These are phyloP conservation scores for Neofusicoccum parvum DNA, from an alignment of 2,329 filamentous ascomycete genomes.

Conservation along the genomic window DNA sequence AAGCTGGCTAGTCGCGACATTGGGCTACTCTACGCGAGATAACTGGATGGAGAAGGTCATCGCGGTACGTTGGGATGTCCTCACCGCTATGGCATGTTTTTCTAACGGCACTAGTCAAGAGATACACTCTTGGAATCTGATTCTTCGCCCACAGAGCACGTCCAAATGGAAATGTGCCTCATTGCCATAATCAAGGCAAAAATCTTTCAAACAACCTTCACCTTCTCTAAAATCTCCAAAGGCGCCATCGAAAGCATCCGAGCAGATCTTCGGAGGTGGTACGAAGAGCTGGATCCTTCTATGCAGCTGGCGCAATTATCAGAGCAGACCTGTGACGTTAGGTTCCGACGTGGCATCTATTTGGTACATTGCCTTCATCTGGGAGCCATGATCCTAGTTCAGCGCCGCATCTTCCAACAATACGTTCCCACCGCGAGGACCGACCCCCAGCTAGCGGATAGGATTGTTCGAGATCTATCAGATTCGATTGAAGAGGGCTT, in stretches of 20 bases:
- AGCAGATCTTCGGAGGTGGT: constrained; percentile 23
- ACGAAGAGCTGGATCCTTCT: constrained; percentile 24
- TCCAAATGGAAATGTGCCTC: constrained; percentile 26
- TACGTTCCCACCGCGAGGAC: not conserved
- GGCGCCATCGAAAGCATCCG: constrained; percentile 22
- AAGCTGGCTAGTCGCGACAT: constrained; percentile 27
- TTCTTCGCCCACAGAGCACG: constrained; percentile 19
- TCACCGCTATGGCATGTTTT: too few relatives aligned
- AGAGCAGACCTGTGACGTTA: not conserved
- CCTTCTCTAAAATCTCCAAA: constrained; percentile 7
- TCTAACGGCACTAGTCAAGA: not conserved
- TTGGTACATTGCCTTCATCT: constrained; percentile 30
- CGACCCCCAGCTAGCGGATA: not conserved
- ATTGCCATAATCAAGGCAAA: constrained; percentile 28
- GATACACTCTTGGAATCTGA: not conserved
- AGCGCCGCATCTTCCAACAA: constrained; percentile 24
- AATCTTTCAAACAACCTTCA: constrained; percentile 22
- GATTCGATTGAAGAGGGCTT: constrained; percentile 26
- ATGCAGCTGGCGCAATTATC: constrained; percentile 23
- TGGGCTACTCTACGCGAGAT: constrained; percentile 23
- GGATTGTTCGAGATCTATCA: not conserved
- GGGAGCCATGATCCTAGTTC: constrained; percentile 28
- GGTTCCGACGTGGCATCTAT: constrained; percentile 23
- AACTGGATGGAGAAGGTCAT: not conserved
- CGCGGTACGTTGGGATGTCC: not conserved